These are phyloP conservation scores for Volutella citrinella DNA, from an alignment of 2,329 filamentous ascomycete genomes.

Conservation along the genomic window DNA sequence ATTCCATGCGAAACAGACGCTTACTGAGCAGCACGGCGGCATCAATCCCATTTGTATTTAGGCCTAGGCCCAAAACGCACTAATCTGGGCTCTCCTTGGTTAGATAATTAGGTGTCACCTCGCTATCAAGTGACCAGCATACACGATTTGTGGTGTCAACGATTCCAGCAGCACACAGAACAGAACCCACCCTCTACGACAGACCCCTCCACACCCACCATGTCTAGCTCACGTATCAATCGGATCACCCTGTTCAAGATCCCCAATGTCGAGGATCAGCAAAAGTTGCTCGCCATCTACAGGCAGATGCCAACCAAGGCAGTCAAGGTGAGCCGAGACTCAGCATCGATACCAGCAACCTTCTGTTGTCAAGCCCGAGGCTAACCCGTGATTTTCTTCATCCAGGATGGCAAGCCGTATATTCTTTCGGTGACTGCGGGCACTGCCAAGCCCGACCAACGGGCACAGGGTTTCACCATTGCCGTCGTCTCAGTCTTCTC, in stretches of 20 bases:
- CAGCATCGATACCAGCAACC: accelerated
- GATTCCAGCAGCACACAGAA: no score
- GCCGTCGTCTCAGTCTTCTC: conserved; percentile 55
- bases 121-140: no score
- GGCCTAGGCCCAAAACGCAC: no score
- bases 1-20: no score
- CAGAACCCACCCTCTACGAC: no score
- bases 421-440: conserved; percentile 50
- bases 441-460: conserved; percentile 47
- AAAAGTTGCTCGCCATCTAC: conserved; percentile 30
- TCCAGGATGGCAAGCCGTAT: conserved; percentile 59
- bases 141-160: no score
- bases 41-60: no score
- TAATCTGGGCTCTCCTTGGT: no score
- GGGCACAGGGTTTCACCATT: conserved; percentile 57
- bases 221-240: conserved; percentile 18
- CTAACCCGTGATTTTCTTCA: no score
- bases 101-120: no score
- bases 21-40: no score
- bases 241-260: conserved; percentile 40
- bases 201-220: no score
- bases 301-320: conserved; percentile 28
- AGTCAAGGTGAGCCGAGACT: conserved; percentile 25
- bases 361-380: not conserved
- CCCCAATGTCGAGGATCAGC: conserved; percentile 27